These are phyloP conservation scores for Setaria viridis DNA, from an alignment of 202 grass and related monocot species.

Conservation along the genomic window DNA sequence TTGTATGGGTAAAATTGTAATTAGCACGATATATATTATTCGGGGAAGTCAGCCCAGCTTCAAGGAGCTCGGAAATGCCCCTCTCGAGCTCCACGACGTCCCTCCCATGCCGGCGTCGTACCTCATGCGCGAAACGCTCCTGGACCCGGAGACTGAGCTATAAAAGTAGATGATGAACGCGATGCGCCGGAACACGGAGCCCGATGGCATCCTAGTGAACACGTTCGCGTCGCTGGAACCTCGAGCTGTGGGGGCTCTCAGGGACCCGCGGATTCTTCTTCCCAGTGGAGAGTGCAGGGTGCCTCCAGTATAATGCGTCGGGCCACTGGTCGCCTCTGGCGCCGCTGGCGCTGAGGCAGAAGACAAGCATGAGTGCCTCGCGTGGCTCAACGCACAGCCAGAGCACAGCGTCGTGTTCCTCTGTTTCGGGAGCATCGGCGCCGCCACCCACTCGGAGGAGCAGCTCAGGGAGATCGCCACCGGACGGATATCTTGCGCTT, in stretches of 20 bases:
- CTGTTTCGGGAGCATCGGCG: slow-evolving; percentile 61
- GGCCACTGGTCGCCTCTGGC: slow-evolving; percentile 38
- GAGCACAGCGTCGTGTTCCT: slow-evolving; percentile 69
- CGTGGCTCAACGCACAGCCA: slow-evolving; percentile 67
- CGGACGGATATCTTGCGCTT: background rate
- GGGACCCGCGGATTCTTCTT: slow-evolving; percentile 2
- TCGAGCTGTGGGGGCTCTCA: slow-evolving; percentile 41
- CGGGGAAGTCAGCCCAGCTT: slow-evolving; percentile 26
- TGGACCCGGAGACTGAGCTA: background rate
- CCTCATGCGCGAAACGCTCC: background rate
- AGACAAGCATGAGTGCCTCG: slow-evolving; percentile 49
- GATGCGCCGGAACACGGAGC: slow-evolving; percentile 15
- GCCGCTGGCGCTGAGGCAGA: background rate
- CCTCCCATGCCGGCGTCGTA: slow-evolving; percentile 18
- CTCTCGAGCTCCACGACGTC: slow-evolving; percentile 14
- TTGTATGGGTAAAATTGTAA: too few relatives aligned
- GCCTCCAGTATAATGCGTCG: slow-evolving; percentile 59
- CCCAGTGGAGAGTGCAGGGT: background rate
- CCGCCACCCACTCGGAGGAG: slow-evolving; percentile 15
- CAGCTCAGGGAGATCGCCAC: slow-evolving; percentile 57
- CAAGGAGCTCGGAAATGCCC: slow-evolving; percentile 36
- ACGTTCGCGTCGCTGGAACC: slow-evolving; percentile 60
- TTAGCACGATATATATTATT: too few relatives aligned
- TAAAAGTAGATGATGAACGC: background rate
- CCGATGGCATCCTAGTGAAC: slow-evolving; percentile 55